phyloP scores from a whole-genome alignment of 139 green algal genomes.

The Chloropicon primus region DNA sequence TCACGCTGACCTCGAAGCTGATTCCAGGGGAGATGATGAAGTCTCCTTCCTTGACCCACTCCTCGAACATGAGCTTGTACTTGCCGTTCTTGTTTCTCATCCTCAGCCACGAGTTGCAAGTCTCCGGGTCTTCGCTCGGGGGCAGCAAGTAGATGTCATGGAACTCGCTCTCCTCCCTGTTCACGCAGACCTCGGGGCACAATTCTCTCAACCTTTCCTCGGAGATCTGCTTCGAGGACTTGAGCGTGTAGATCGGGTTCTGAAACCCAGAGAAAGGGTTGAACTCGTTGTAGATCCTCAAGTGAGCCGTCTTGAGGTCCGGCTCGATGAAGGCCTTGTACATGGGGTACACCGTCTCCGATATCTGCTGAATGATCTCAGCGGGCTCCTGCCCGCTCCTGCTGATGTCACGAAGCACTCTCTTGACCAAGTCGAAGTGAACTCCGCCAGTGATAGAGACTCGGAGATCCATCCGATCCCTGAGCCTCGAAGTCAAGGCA shows the following conservation, averaged over 20 bases:
- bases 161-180: slow-evolving; percentile 36
- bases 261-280: slow-evolving; percentile 96
- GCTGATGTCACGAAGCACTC: slow-evolving; percentile 88
- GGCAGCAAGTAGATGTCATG: slow-evolving; percentile 95
- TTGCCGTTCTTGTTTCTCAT: slow-evolving; percentile 91
- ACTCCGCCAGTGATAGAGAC: slow-evolving; percentile 85
- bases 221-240: slow-evolving; percentile 38
- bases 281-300: slow-evolving; percentile 88
- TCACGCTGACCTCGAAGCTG: slow-evolving; percentile 82
- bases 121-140: slow-evolving; percentile 80
- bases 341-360: slow-evolving; percentile 88
- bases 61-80: slow-evolving; percentile 97
- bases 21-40: slow-evolving; percentile 94
- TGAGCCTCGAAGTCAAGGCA: slow-evolving; percentile 60
- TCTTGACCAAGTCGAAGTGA: slow-evolving; percentile 96
- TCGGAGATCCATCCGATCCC: slow-evolving; percentile 66
- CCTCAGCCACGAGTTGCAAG: slow-evolving; percentile 85
- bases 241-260: slow-evolving; percentile 89
- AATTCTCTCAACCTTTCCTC: slow-evolving; percentile 29
- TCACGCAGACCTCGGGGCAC: neutral
- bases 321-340: slow-evolving; percentile 98
- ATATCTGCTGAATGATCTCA: slow-evolving; percentile 89
- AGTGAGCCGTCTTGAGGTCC: slow-evolving; percentile 77
- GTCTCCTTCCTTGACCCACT: slow-evolving; percentile 79
- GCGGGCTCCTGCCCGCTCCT: slow-evolving; percentile 74